Conservation (phyloP, 805 yeast species). For the Jamesozyma jinghongensis region DNA sequence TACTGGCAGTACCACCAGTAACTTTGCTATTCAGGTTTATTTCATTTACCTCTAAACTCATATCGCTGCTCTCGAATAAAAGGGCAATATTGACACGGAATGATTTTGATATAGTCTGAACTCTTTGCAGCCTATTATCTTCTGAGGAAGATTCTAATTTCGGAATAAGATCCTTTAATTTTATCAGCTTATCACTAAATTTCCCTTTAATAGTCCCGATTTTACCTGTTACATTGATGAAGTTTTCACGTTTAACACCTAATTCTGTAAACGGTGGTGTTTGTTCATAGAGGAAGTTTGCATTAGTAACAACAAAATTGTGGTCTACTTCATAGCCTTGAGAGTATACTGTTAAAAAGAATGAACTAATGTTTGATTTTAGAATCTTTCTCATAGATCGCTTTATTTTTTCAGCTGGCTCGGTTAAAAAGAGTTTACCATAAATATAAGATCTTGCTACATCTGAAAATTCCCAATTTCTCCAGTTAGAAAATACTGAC, state of each 20-base stretch:
- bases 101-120: conserved; percentile 3
- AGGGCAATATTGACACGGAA: conserved; percentile 15
- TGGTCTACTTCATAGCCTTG: conserved; percentile 20
- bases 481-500: conserved; percentile 63
- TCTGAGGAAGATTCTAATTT: conserved; percentile 1
- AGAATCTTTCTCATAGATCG: conserved; percentile 9
- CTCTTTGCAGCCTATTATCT: neutral
- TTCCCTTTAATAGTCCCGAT: conserved; percentile 21
- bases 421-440: conserved; percentile 37
- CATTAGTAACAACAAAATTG: conserved; percentile 17
- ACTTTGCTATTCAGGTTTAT: conserved; percentile 12
- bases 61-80: conserved; percentile 16
- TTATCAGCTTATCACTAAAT: conserved; percentile 17
- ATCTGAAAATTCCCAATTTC: conserved; percentile 81
- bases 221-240: conserved; percentile 17
- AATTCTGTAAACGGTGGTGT: conserved; percentile 10
- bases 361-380: conserved; percentile 15
- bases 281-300: conserved; percentile 13
- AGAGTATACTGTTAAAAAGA: conserved; percentile 21
- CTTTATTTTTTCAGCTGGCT: conserved; percentile 5
- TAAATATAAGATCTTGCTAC: conserved; percentile 51
- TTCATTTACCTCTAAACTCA: conserved; percentile 12
- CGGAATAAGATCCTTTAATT: conserved; percentile 8
- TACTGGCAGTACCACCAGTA: conserved; percentile 13
- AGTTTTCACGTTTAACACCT: conserved; percentile 10